phyloP scores from a whole-genome alignment of 2,329 filamentous ascomycete species.

The Tolypocladium paradoxum region DNA sequence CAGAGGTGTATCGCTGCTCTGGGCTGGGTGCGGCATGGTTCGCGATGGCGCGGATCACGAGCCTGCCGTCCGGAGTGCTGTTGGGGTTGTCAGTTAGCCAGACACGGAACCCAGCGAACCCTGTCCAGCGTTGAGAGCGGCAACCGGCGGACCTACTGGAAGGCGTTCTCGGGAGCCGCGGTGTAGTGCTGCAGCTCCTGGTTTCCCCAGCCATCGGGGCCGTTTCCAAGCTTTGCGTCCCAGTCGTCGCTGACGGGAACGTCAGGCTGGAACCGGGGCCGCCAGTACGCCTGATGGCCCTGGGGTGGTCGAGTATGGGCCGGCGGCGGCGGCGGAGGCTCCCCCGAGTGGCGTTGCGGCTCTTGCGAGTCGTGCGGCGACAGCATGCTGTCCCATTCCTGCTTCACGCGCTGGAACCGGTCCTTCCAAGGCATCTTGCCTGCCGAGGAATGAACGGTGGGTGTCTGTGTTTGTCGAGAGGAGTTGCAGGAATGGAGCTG shows the following conservation, averaged over 20 bases:
- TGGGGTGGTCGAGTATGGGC: conserved; percentile 3
- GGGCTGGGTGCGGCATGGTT: conserved; percentile 19
- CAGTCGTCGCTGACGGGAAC: conserved; percentile 39
- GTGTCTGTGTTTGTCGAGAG: neutral
- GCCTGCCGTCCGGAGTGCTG: conserved; percentile 34
- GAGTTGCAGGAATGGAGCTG: neutral
- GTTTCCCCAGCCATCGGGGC: conserved; percentile 51
- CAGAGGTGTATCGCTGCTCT: conserved; percentile 39
- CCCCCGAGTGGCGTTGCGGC: conserved; percentile 5
- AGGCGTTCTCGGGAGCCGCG: conserved; percentile 35
- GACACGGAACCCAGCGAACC: neutral
- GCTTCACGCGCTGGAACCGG: conserved; percentile 26
- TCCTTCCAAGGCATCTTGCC: conserved; percentile 24
- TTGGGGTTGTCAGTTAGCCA: neutral
- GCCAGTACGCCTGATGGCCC: conserved; percentile 34
- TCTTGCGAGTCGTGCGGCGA: conserved; percentile 6
- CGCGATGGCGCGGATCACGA: conserved; percentile 42
- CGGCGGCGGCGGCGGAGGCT: conserved; percentile 1
- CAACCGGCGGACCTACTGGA: conserved; percentile 26
- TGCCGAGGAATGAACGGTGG: no score
- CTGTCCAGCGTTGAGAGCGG: neutral
- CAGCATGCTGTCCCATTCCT: conserved; percentile 24
- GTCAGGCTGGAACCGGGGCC: conserved; percentile 35
- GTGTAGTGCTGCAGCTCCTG: conserved; percentile 50
- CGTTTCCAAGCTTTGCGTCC: conserved; percentile 41